Percentiles rank a stretch among this genome's conserved stretches.
phyloP scores from a whole-genome alignment of 1,139 yeast species.

The Blastobotrys raffinosifermentans region DNA sequence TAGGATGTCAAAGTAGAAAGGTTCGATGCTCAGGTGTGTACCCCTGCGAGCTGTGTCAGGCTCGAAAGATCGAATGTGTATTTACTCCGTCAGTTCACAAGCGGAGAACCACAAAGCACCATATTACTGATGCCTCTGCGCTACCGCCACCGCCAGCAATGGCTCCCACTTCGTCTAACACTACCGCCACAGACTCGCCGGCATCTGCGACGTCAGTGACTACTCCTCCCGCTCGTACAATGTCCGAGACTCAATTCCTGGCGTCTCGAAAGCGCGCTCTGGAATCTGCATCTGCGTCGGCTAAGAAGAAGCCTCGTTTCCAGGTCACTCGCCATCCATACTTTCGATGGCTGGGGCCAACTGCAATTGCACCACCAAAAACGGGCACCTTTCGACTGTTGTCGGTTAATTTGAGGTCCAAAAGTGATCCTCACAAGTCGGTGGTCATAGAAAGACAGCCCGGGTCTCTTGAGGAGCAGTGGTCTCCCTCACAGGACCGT shows the following conservation, averaged over 20 bases:
- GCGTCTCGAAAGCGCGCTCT: background rate
- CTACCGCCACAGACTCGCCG: slow-evolving; percentile 1
- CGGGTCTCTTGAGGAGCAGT: too few species aligned
- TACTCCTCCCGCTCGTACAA: slow-evolving; percentile 1
- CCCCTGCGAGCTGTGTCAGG: slow-evolving; percentile 17
- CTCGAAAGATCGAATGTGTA: slow-evolving; percentile 16
- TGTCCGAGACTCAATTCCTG: background rate
- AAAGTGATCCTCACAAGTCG: slow-evolving; percentile 6
- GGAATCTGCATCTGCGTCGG: background rate
- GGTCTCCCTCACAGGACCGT: too few species aligned
- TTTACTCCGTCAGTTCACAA: slow-evolving; percentile 7
- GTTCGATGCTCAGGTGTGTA: slow-evolving; percentile 18
- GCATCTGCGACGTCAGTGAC: slow-evolving; percentile 7
- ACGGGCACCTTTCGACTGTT: slow-evolving; percentile 24
- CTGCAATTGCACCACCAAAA: slow-evolving; percentile 28
- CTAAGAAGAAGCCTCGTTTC: background rate
- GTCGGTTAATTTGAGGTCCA: slow-evolving; percentile 23
- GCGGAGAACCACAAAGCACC: slow-evolving; percentile 2
- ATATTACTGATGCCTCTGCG: slow-evolving; percentile 1
- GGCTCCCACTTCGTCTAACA: slow-evolving; percentile 2
- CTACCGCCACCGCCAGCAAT: slow-evolving; percentile 1
- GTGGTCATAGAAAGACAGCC: slow-evolving; percentile 12
- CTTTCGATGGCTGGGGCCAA: slow-evolving; percentile 29
- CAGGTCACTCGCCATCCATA: slow-evolving; percentile 23
- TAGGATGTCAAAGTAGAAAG: slow-evolving; percentile 14